Percentiles rank a stretch among this genome's conserved stretches.
phyloP scores from a whole-genome alignment of 495 filamentous ascomycete genomes.

The Copromyces sp. region DNA sequence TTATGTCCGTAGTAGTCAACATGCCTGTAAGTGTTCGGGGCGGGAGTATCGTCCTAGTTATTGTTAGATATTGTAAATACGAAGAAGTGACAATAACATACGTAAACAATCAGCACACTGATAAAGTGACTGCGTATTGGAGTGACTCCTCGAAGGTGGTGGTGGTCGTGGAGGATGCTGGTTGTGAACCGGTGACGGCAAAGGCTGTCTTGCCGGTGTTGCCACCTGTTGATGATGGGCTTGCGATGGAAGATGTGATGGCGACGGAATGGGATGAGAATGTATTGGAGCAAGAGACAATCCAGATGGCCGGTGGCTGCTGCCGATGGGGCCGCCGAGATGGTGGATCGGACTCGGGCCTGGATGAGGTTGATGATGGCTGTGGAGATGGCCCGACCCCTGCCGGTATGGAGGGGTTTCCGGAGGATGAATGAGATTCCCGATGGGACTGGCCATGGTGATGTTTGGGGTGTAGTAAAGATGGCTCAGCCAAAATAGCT shows the following conservation, averaged over 20 bases:
- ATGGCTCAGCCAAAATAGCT: no score
- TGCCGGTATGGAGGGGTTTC: slow-evolving; percentile 1
- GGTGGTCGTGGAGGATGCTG: not conserved
- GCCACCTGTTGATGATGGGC: not conserved
- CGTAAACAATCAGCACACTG: slow-evolving; percentile 46
- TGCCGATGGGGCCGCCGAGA: not conserved
- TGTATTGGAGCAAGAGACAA: not conserved
- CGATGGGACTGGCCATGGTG: slow-evolving; percentile 21
- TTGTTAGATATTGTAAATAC: not conserved
- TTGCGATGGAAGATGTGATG: not conserved
- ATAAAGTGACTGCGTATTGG: slow-evolving; percentile 28
- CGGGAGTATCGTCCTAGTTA: slow-evolving; percentile 36
- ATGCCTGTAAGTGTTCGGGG: slow-evolving; percentile 42
- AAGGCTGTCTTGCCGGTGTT: not conserved
- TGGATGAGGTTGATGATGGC: slow-evolving; percentile 4
- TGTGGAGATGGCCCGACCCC: not conserved
- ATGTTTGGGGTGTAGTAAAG: not conserved
- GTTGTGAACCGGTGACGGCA: slow-evolving; percentile 1
- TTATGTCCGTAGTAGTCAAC: not conserved
- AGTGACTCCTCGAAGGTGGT: slow-evolving; percentile 10
- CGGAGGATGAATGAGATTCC: slow-evolving; percentile 15
- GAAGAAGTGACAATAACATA: not conserved
- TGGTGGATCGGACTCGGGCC: slow-evolving; percentile 4
- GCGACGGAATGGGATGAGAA: not conserved
- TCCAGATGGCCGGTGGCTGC: not conserved